Base-by-base conservation (phyloP, 352 stramenopile genomes). In the Phytopythium ostracodes region DNA sequence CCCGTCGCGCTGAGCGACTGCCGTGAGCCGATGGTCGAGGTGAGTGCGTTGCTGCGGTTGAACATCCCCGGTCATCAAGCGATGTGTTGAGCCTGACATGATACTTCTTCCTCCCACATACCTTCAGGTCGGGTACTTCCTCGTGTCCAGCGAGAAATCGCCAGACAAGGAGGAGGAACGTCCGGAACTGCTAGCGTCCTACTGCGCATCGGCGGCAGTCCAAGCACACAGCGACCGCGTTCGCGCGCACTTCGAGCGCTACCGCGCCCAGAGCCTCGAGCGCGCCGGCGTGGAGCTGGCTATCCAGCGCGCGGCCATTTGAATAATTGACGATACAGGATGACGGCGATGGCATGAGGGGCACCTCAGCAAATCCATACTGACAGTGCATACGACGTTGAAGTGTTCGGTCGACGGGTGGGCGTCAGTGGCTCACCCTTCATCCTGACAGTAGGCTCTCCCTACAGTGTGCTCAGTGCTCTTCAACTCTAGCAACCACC, bases 111-210 rank as follows among this genome's bases (percentile, higher is more conserved):
- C 24, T 42, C 50, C 31, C 14, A 36, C 38, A 36, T 18, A 22
- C 60, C 89, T 18, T 33, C 60, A 91, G 78, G 71, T 91, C 38
- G 79, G 72, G 4, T 89, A 91, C 66, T 87, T 89, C 55, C 65
- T 72, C 7, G 22, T 54, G 31, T 27, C n/a, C 6, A 31, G n/a
- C 51, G 53, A 52, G 27, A 22, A 36, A 4, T 35, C 27, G 36
- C 36, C n/a, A 35, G 24, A 31, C 10, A 22, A 29, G n/a, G n/a
- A n/a, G 20, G 49, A 67, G 10, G 55, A 29, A 20, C 33, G 59
- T 60, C 27, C 59, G 58, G 25, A 71, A 22, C 64, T 91, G 14
- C 59, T 91, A 42, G 74, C 70, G 27, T 91, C 79, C 10, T 92
- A 84, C 61, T 92, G 77, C 64, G 72, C 72, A 4, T 76, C 71